phyloP scores from a whole-genome alignment of 2,329 filamentous ascomycete genomes.

The Colletotrichum filicis region DNA sequence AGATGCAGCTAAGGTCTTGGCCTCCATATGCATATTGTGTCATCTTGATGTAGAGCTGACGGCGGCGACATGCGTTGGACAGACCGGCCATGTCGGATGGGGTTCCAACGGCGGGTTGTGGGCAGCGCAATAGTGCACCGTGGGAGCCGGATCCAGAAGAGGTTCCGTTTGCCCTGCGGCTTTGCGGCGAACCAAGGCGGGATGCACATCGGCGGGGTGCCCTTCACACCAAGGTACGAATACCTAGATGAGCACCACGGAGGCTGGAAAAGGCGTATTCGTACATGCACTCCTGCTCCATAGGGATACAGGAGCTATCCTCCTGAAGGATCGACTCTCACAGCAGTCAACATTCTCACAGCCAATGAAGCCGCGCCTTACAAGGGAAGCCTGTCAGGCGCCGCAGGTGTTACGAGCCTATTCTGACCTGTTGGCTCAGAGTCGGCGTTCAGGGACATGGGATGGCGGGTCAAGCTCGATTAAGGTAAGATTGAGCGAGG shows the following conservation, averaged over 20 bases:
- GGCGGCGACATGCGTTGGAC: neutral
- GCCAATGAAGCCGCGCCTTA: neutral
- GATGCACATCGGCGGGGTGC: neutral
- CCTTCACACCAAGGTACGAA: neutral
- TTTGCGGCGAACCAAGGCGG: neutral
- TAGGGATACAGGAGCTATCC: neutral
- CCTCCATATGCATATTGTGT: conserved; percentile 5
- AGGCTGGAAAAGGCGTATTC: conserved; percentile 2
- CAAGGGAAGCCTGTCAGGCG: neutral
- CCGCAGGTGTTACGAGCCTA: neutral
- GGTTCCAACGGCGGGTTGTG: neutral
- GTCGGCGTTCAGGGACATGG: conserved; percentile 5
- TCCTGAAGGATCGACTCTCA: conserved; percentile 8
- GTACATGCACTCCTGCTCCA: neutral
- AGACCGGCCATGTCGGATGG: neutral
- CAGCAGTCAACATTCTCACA: no score
- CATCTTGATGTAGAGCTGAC: conserved; percentile 4
- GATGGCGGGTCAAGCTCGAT: conserved; percentile 23
- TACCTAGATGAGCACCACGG: neutral
- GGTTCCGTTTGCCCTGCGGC: conserved; percentile 6
- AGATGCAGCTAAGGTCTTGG: neutral
- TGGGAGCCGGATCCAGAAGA: neutral
- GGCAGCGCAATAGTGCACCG: neutral
- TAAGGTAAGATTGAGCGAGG: conserved; percentile 24
- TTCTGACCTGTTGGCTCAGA: neutral